Evolutionary conservation across 2,329 filamentous ascomycete genomes (phyloP).

Genomic region (Pestalotiopsis sp.): DNA sequence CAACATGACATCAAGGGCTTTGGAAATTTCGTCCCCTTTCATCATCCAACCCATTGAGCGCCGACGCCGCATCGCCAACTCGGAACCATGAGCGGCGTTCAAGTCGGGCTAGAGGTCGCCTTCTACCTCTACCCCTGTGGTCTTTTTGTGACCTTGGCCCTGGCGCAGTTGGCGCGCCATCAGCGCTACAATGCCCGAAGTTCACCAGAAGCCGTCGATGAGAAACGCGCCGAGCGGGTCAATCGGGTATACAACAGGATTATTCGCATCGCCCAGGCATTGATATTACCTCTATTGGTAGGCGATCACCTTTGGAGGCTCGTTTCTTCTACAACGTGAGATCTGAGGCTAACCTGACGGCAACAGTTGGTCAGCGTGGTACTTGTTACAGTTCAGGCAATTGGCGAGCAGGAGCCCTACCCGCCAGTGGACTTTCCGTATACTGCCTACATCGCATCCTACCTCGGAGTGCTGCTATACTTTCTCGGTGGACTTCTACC

Average conservation of each 20-base stretch:
- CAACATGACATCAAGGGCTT: background rate
- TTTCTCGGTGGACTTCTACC: slow-evolving; percentile 44
- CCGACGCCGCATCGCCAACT: background rate
- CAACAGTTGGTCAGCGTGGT: slow-evolving; percentile 35
- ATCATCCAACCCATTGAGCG: background rate
- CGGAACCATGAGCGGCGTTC: slow-evolving; percentile 33
- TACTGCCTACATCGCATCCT: slow-evolving; percentile 44
- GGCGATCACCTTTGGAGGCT: background rate
- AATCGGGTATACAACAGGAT: slow-evolving; percentile 32
- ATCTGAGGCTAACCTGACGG: background rate
- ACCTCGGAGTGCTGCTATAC: slow-evolving; percentile 43
- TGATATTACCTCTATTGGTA: slow-evolving; percentile 33
- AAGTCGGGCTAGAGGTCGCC: slow-evolving; percentile 38
- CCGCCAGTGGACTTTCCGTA: slow-evolving; percentile 35
- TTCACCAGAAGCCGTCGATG: slow-evolving; percentile 26
- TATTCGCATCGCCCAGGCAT: slow-evolving; percentile 39
- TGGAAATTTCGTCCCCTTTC: background rate
- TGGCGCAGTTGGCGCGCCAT: slow-evolving; percentile 39
- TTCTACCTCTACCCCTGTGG: slow-evolving; percentile 45
- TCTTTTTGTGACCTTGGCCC: slow-evolving; percentile 38
- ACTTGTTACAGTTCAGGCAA: slow-evolving; percentile 33
- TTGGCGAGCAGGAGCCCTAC: slow-evolving; percentile 23
- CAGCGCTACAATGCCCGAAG: slow-evolving; percentile 31
- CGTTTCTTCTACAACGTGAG: background rate
- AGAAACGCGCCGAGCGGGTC: slow-evolving; percentile 31